A percentile compares a stretch with the other conserved stretches of the same genome.
Conservation (phyloP, 768 basidiomycete genomes). For the Pleurotus platypus region DNA sequence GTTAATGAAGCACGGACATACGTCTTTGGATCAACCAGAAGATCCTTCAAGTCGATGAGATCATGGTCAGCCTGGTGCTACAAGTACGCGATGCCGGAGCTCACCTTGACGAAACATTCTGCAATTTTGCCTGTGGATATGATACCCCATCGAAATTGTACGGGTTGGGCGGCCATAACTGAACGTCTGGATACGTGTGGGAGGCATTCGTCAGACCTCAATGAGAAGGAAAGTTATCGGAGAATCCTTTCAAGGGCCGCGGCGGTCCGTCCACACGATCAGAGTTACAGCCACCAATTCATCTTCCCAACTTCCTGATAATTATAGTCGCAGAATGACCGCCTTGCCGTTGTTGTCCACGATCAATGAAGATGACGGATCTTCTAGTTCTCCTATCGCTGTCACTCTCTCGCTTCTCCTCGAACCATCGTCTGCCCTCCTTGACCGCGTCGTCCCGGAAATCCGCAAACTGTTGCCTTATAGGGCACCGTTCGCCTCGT, state of each 20-base stretch:
- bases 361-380: constrained; percentile 27
- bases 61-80: background rate
- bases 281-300: too few relatives aligned
- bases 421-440: constrained; percentile 58
- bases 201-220: background rate
- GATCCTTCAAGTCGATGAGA: constrained; percentile 47
- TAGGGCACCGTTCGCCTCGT: constrained; percentile 29
- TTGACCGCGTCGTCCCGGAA: constrained; percentile 44
- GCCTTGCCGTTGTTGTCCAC: constrained; percentile 25
- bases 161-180: constrained; percentile 30
- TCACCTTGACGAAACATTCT: constrained; percentile 61
- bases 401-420: constrained; percentile 23
- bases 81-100: constrained; percentile 5
- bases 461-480: constrained; percentile 28
- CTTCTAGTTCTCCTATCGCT: constrained; percentile 31
- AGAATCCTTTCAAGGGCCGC: constrained; percentile 2
- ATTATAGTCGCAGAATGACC: background rate
- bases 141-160: constrained; percentile 76
- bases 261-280: background rate
- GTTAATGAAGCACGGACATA: constrained; percentile 11
- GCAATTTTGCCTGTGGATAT: constrained; percentile 82
- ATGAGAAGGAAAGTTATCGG: constrained; percentile 2
- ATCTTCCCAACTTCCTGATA: too few relatives aligned
- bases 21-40: constrained; percentile 74
- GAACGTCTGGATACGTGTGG: background rate